Percentiles rank a stretch among this genome's conserved stretches.
Evolutionary conservation across 352 stramenopile species (phyloP).

Genomic region (Globisporangium takayamanum): DNA sequence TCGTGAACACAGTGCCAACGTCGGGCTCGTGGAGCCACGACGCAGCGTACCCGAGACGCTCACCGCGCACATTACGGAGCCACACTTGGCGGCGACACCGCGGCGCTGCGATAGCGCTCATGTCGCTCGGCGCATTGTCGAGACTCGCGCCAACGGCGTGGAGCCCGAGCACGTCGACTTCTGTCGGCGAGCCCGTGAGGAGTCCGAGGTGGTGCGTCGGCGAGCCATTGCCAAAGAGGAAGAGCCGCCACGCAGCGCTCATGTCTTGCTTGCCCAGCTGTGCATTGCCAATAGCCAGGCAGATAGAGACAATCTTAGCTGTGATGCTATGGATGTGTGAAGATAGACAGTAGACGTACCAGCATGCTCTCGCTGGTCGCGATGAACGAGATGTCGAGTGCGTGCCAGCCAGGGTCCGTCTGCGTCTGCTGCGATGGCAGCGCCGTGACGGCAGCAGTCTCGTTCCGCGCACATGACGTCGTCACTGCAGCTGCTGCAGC

Average conservation of each 20-base stretch:
- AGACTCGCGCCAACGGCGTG: slow-evolving; percentile 29
- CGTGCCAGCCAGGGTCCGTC: slow-evolving; percentile 10
- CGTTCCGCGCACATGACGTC: background rate
- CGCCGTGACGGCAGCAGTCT: background rate
- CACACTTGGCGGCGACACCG: slow-evolving; percentile 72
- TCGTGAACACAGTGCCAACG: slow-evolving; percentile 68
- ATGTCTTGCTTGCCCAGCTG: slow-evolving; percentile 56
- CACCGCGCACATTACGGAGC: slow-evolving; percentile 58
- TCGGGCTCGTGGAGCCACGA: slow-evolving; percentile 69
- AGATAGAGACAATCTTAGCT: background rate
- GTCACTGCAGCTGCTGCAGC: background rate
- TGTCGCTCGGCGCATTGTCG: slow-evolving; percentile 38
- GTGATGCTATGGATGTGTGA: background rate
- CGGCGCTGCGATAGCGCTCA: slow-evolving; percentile 43
- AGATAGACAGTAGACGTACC: background rate
- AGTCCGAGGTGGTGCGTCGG: slow-evolving; percentile 77
- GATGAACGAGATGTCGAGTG: slow-evolving; percentile 13
- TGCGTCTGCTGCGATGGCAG: background rate
- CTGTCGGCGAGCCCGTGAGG: slow-evolving; percentile 59
- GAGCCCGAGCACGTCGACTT: slow-evolving; percentile 77
- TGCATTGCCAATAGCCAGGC: background rate
- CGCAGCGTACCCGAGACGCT: slow-evolving; percentile 75
- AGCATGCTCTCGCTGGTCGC: slow-evolving; percentile 10
- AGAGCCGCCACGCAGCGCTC: slow-evolving; percentile 65
- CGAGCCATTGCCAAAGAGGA: slow-evolving; percentile 80